Evolutionary conservation across 306 rosid genomes (phyloP), one percentile per base, ranked within the genome.

Genomic region (Corylus heterophylla): DNA sequence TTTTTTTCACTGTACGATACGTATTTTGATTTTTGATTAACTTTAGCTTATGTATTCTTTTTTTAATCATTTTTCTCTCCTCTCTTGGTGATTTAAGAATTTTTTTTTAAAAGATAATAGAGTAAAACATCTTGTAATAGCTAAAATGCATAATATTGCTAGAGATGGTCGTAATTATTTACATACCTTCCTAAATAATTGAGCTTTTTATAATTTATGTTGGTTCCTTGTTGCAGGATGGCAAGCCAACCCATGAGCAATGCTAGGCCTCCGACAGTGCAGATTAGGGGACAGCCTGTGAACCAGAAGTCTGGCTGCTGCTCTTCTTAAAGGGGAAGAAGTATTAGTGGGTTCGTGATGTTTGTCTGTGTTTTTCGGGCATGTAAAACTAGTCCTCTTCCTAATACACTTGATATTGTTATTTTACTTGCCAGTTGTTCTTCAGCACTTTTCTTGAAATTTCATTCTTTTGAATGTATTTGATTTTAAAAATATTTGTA

Each of bases 261-360:
- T 74, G 92, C 93, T 22, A 83, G 99, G 89, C 97, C 98, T 80
- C 97, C 98, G 18, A 96, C 99, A 0, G 97, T 96, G 78, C 98
- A 93, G 89, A 93, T 96, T 73, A 90, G 97, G 74, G 99, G 99
- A 84, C 98, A 96, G 86, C 99, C 99, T 0, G 96, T 96, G 75
- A 96, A 93, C 88, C 99, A 96, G 86, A 96, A 91, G 79, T 82
- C 94, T 27, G 96, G 99, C 75, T 96, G 99, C 90, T 96, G 99
- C 98, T 96, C 98, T 11, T 80, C 91, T 87, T 96, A 73, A 80
- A 90, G 83, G 78, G 78, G 87, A 76, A 54, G 74, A 81, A 71
- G 54, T 75, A 79, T 71, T 80, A 67, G 88, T 77, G 88, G 79
- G 73, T 74, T 42, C 8, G 59, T 69, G 83, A 87, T 85, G 78